Base-by-base conservation (phyloP, 306 rosid species). In the Ormosia emarginata region DNA sequence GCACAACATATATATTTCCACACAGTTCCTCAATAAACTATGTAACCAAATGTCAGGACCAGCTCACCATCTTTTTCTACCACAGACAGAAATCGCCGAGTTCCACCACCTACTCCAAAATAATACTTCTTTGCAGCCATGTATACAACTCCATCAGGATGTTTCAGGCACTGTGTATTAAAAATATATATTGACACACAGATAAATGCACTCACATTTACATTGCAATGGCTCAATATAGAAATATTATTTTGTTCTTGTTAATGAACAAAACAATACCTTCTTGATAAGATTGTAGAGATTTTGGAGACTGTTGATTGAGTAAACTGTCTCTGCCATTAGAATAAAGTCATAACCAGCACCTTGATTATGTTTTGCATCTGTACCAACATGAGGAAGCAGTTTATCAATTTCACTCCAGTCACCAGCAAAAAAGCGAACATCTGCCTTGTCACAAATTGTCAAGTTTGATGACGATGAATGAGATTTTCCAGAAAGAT, bases 61-160 rank as follows among this genome's bases (percentile, higher is more conserved):
- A 77, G 40, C 95, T 90, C 79, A 91, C 98, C 95, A 63, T 93
- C 97, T 84, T 92, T 92, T 79, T 91, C 99, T 37, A 91, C 90
- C 80, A 90, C 75, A 3, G 95, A 91, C 39, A 93, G 86, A 79
- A 95, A 95, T 53, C 84, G 88, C 3, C 97, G 92, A 39, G 83
- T 83, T 75, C 98, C 98, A 53, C 98, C 98, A 7, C 98, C 98
- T 8, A 95, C 98, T 75, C 98, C 98, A 86, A 95, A 95, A 89
- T 93, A 95, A 88, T 95, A 87, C 87, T 95, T 95, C 89, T 95
- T 95, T 43, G 92, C 99, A 2, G 99, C 95, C 92, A 95, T 74
- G 84, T 95, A 95, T 33, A 87, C 92, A 44, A 84, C 82, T 52
- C 94, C 98, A 80, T 85, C 76, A 41, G 89, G 91, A 81, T 69